Evolutionary conservation across 2,329 filamentous ascomycete genomes (phyloP), one percentile per base, ranked within the genome.

Genomic region (Phialophora verrucosa): DNA sequence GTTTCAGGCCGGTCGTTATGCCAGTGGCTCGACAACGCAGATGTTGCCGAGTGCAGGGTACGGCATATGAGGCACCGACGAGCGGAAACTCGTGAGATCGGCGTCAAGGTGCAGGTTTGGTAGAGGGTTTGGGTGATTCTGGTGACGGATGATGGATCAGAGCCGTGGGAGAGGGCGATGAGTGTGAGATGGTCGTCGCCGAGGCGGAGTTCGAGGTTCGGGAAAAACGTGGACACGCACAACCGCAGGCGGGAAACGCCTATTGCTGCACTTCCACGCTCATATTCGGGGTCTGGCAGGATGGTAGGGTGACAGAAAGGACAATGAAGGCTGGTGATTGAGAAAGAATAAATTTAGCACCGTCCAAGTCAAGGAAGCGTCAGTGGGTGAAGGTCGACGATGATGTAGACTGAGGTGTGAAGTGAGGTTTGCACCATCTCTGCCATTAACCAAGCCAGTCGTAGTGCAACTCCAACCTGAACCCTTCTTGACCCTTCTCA

Each of bases 171-270:
- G 23, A 55, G 35, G 59, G 25, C 25, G 56, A 29, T n/a, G 51
- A 53, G 55, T 11, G 47, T 38, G 44, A 54, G 54, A 50, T 51
- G 61, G 62, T 59, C 51, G 62, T 59, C 54, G 61, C 59, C n/a
- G 57, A 57, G 59, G 58, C 60, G 59, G 59, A 49, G 42, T 38
- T 66, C 64, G 60, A 63, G 55, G 64, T 61, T 61, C 59, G 44
- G 64, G 54, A 42, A 64, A 68, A 70, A 66, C 59, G 66, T 69
- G 66, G 66, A 63, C 27, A 66, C 63, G 56, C 57, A 62, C 59
- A 58, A 69, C 66, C 55, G 57, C 59, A 63, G 63, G 57, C 53
- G 59, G 53, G 20, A 58, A 55, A 64, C 38, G 59, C 66, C 66
- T 66, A 62, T 4, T 20, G 53, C 23, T 55, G 61, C 49, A 54